A percentile compares a stretch with the other conserved stretches of the same genome.
phyloP scores from a whole-genome alignment of 2,329 filamentous ascomycete species.

The Fusarium papillatum region DNA sequence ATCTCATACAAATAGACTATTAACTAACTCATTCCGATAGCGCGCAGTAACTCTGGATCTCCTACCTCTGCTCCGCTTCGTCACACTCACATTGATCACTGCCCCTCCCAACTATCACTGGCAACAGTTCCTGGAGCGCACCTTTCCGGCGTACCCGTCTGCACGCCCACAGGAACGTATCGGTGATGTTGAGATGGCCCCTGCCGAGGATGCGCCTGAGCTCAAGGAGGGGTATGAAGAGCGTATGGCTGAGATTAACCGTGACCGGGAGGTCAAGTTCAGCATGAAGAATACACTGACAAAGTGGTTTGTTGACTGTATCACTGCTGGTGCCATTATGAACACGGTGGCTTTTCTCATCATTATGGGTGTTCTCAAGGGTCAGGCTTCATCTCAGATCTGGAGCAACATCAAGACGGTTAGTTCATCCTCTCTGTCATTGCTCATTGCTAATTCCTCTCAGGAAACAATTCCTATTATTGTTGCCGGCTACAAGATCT shows the following conservation, averaged over 20 bases:
- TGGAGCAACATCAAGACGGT: conserved; percentile 54
- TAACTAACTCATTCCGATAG: conserved; percentile 13
- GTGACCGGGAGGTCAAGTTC: conserved; percentile 46
- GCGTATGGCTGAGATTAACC: conserved; percentile 34
- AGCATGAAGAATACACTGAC: conserved; percentile 57
- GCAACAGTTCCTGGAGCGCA: conserved; percentile 67
- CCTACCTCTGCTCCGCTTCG: conserved; percentile 65
- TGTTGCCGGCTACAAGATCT: conserved; percentile 64
- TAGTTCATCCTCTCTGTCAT: background rate
- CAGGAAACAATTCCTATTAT: conserved; percentile 63
- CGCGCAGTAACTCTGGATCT: conserved; percentile 60
- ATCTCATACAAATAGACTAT: background rate
- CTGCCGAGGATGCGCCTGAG: conserved; percentile 40
- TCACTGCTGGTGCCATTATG: conserved; percentile 60
- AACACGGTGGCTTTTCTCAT: conserved; percentile 61
- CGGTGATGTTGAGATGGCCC: conserved; percentile 46
- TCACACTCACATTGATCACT: conserved; percentile 64
- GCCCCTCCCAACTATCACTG: conserved; percentile 71
- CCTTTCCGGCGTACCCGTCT: conserved; percentile 61
- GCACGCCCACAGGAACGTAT: conserved; percentile 22
- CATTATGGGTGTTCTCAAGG: conserved; percentile 62
- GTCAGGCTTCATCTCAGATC: conserved; percentile 53
- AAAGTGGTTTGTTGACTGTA: conserved; percentile 66
- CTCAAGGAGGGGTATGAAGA: conserved; percentile 39
- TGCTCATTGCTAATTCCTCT: background rate